Conservation (phyloP, 108 stramenopile genomes). For the Pelagomonas calceolata region DNA sequence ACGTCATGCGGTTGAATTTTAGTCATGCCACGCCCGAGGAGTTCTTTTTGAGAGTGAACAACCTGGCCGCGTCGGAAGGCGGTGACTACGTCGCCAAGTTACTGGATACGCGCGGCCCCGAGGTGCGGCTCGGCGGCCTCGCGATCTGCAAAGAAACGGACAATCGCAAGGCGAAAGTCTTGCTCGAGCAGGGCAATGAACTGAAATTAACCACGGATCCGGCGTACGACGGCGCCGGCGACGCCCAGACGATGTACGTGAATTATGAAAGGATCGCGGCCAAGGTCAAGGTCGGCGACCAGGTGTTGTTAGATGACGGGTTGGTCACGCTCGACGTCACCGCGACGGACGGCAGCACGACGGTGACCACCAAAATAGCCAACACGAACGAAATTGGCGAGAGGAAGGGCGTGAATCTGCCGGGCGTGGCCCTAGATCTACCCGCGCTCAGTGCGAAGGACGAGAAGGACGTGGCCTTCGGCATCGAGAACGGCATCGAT, state of each 20-base stretch:
- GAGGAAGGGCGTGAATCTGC: constrained; percentile 98
- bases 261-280: constrained; percentile 73
- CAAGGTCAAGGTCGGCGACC: constrained; percentile 68
- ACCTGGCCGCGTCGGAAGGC: constrained; percentile 32
- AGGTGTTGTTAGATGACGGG: constrained; percentile 93
- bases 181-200: constrained; percentile 10
- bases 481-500: constrained; percentile 74
- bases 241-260: not conserved
- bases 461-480: constrained; percentile 72
- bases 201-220: constrained; percentile 64
- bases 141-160: constrained; percentile 60
- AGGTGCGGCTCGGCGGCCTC: constrained; percentile 78
- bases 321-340: constrained; percentile 74
- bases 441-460: constrained; percentile 85
- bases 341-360: constrained; percentile 44
- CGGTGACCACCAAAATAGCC: constrained; percentile 55
- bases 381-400: constrained; percentile 76
- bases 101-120: constrained; percentile 86
- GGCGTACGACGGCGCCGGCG: constrained; percentile 51
- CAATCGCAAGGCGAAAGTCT: constrained; percentile 22
- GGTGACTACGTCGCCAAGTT: constrained; percentile 60
- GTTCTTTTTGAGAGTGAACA: constrained; percentile 69
- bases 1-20: constrained; percentile 87
- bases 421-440: constrained; percentile 88
- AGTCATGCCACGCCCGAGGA: constrained; percentile 88